Evolutionary conservation across 163 green algal genomes (phyloP), one percentile per base, ranked within the genome.

Genomic region (Picocystis sp.): DNA sequence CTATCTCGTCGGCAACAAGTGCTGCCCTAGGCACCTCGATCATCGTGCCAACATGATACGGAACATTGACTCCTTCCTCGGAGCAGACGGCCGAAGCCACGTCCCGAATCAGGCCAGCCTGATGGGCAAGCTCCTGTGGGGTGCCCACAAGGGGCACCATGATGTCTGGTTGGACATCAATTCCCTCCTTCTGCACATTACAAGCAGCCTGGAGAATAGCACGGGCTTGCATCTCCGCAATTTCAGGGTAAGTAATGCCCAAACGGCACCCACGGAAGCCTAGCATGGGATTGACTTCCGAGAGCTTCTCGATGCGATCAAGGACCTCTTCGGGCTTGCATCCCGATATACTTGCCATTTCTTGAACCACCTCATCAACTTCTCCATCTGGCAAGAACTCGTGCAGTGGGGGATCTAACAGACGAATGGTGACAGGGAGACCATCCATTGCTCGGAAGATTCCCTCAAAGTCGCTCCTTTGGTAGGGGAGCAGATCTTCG

Each of bases 321-420:
- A 66, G 47, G 29, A 81, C 45, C 22, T 75, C 60, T 22, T 79
- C 59, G 48, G 66, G 49, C 34, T 51, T 56, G 15, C 67, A 53
- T n/a, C 72, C 69, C 1, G 63, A 50, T 49, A 76, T 61, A 1
- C 38, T 43, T 3, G 67, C 56, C 22, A 89, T 61, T 42, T 74
- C 47, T 13, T 78, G 62, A 55, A 72, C 76, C 47, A 88, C 60
- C 34, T 66, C 49, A 45, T 67, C 57, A 23, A 84, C 59, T 1
- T 69, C 62, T 22, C 60, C 71, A 41, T 81, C 66, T 6, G 77
- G 78, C 22, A 80, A 58, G 53, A 80, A 80, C 76, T 93, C 83
- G 66, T 93, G 83, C 60, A 93, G 78, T 6, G 83, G 83, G 0
- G 84, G 84, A 64, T 93, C 83, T 52, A 93, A 74, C 64, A 93